phyloP scores from a whole-genome alignment of 23 red algal genomes.

The Agarophyton chilense region DNA sequence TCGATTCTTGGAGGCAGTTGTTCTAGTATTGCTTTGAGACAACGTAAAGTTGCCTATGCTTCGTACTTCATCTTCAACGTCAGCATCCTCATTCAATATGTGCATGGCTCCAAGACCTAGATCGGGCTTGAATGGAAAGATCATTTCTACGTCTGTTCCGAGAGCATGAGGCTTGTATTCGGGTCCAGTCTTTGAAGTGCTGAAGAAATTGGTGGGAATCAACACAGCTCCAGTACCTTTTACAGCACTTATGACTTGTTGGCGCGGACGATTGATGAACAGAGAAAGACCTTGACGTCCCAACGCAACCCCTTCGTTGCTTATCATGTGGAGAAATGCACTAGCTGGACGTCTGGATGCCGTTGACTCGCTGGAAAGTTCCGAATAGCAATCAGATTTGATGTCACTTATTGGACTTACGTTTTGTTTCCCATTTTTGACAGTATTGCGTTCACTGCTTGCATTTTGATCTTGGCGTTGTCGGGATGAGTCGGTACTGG shows the following conservation, averaged over 20 bases:
- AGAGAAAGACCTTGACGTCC: slow-evolving; percentile 62
- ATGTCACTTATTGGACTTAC: slow-evolving; percentile 31
- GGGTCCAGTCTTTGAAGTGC: slow-evolving; percentile 22
- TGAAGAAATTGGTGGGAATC: slow-evolving; percentile 63
- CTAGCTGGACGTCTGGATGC: slow-evolving; percentile 52
- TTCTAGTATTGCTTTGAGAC: neutral
- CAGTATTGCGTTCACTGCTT: neutral
- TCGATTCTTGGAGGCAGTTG: neutral
- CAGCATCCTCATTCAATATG: slow-evolving; percentile 34
- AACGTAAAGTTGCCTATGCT: slow-evolving; percentile 15
- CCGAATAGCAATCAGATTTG: slow-evolving; percentile 42
- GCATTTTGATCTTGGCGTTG: neutral
- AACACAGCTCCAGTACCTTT: slow-evolving; percentile 68
- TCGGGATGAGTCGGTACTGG: neutral
- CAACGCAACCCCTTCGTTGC: slow-evolving; percentile 67
- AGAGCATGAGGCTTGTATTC: slow-evolving; percentile 14
- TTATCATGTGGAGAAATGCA: slow-evolving; percentile 67
- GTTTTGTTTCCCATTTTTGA: neutral
- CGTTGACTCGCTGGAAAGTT: neutral
- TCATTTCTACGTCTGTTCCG: slow-evolving; percentile 69
- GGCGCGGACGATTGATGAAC: slow-evolving; percentile 66
- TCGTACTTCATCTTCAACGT: slow-evolving; percentile 15
- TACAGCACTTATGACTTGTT: slow-evolving; percentile 75
- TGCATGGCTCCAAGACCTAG: slow-evolving; percentile 72
- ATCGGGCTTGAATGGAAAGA: slow-evolving; percentile 60